A percentile compares a stretch with the other conserved stretches of the same genome.
Evolutionary conservation across 192 early-diverging fungal genomes (phyloP).

Genomic region (Linnemannia hyalina): DNA sequence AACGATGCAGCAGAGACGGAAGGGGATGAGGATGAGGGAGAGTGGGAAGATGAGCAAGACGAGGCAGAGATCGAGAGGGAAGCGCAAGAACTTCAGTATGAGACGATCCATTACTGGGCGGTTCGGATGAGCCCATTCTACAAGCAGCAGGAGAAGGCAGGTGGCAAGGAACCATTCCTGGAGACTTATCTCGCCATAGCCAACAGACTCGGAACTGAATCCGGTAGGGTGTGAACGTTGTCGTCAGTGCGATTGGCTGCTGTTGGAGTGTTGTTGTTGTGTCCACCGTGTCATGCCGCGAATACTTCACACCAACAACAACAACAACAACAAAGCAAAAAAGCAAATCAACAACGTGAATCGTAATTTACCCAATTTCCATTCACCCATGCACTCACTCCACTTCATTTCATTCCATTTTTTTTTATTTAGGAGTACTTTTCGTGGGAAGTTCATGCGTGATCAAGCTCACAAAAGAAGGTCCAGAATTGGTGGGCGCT

Average conservation of each 20-base stretch:
- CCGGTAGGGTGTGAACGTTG: constrained; percentile 17
- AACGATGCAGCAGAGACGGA: background rate
- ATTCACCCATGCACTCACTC: background rate
- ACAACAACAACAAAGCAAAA: no score
- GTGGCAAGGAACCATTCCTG: background rate
- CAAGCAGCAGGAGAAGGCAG: background rate
- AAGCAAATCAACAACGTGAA: no score
- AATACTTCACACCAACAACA: background rate
- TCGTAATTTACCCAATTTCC: background rate
- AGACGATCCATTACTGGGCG: constrained; percentile 46
- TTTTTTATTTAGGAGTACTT: constrained; percentile 10
- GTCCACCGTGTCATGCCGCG: background rate
- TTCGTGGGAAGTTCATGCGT: constrained; percentile 53
- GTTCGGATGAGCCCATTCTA: constrained; percentile 40
- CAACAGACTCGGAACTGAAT: constrained; percentile 34
- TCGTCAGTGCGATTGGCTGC: no score
- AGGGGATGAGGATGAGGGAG: constrained; percentile 30
- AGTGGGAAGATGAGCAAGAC: constrained; percentile 27
- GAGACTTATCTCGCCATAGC: constrained; percentile 26
- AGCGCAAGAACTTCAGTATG: constrained; percentile 3
- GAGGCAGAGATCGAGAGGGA: background rate
- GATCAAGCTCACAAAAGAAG: constrained; percentile 14
- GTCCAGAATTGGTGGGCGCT: constrained; percentile 25
- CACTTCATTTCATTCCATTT: background rate
- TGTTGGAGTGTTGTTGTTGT: background rate